phyloP scores from a whole-genome alignment of 2,329 filamentous ascomycete species.

The Chlorencoelia australis region DNA sequence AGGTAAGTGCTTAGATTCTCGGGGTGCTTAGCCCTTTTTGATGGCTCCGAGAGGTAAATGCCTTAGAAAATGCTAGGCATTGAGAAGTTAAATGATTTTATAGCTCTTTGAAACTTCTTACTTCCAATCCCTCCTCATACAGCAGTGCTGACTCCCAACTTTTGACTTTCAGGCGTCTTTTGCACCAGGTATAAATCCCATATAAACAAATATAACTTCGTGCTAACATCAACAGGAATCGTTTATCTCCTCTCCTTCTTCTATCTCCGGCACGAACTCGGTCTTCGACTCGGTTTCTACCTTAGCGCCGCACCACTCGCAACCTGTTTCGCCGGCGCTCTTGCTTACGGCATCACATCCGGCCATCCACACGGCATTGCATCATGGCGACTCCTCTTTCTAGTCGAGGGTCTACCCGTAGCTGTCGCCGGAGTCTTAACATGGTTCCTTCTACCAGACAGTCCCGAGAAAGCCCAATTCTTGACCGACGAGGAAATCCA shows the following conservation, averaged over 20 bases:
- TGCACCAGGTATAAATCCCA: no score
- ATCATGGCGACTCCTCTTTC: constrained; percentile 53
- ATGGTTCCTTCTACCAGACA: constrained; percentile 45
- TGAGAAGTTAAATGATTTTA: no score
- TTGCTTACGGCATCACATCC: constrained; percentile 59
- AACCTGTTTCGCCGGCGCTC: constrained; percentile 58
- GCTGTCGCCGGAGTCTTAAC: constrained; percentile 42
- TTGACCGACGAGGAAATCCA: constrained; percentile 34
- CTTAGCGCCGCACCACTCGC: constrained; percentile 55
- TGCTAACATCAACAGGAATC: no score
- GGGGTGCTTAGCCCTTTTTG: no score
- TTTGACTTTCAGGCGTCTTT: no score
- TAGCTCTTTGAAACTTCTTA: no score
- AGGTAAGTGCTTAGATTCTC: constrained; percentile 27
- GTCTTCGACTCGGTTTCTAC: constrained; percentile 60
- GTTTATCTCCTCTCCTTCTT: constrained; percentile 38
- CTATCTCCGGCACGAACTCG: constrained; percentile 48
- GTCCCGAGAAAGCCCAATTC: constrained; percentile 41
- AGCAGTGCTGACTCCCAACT: no score
- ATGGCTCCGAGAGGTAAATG: no score
- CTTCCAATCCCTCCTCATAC: no score
- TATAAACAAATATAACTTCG: no score
- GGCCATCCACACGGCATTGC: constrained; percentile 40
- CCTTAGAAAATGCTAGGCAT: no score
- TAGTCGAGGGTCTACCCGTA: constrained; percentile 55